Base-by-base conservation (phyloP, 768 basidiomycete genomes). In the Sistotremastrum niveocremeum region DNA sequence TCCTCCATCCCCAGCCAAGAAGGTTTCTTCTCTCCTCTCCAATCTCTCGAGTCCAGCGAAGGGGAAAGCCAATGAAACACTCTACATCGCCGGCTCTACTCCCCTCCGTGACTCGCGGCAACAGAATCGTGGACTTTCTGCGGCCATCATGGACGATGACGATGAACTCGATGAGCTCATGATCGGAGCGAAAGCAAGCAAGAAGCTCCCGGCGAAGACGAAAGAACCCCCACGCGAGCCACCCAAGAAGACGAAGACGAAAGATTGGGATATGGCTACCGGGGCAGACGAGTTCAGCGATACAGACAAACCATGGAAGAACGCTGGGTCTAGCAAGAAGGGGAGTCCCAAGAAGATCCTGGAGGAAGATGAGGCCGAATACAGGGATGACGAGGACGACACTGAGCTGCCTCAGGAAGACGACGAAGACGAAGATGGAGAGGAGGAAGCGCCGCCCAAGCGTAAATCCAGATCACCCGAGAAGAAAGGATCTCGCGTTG, bases 381-480 rank as follows among this genome's bases (percentile, higher is more conserved):
- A n/a, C 34, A 41, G 38, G 3, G 6, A 30, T 5, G 33, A 32
- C 20, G 34, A 41, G 12, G 36, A 42, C 37, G 34, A 41, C 39
- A 33, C 11, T 6, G 46, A 35, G 33, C 29, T 34, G 28, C 37
- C 35, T 6, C 41, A 43, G 30, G 46, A 42, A 28, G 46, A 40
- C 20, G 49, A 33, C 28, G 41, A 42, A 11, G 49, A 48, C 12
- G 34, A 46, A 51, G 28, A 38, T 10, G n/a, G n/a, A 46, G 12
- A 33, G 8, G 3, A 29, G 46, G 37, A 38, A 20, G 20, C 20
- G 20, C 20, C 20, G 20, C 20, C 20, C 20, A 20, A 42, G 29
- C 37, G 28, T 5, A 44, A 35, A 34, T 31, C 34, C 11, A 44
- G 11, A n/a, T 5, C 43, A 11, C 11, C 11, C 9, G 34, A 32